Percentiles rank a stretch among this genome's conserved stretches.
These are phyloP conservation scores for Ophiostoma fasciatum DNA, from an alignment of 2,329 filamentous ascomycete species.

Conservation along the genomic window DNA sequence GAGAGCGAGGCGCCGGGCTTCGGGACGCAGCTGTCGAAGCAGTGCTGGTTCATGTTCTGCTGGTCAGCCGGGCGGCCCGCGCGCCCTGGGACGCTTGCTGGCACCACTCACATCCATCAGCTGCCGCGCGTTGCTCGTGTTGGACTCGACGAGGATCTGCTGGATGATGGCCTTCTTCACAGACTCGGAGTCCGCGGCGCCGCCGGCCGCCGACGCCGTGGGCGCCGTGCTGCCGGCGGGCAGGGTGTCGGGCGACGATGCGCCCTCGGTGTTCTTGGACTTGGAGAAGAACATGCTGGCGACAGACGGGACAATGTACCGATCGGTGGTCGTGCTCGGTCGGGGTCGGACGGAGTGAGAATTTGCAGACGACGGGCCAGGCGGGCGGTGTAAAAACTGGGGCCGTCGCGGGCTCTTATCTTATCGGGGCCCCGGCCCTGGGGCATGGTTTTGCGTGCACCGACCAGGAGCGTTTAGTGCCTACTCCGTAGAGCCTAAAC, in stretches of 20 bases:
- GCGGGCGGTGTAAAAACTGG: neutral
- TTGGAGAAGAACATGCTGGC: conserved; percentile 11
- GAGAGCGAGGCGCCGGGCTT: conserved; percentile 54
- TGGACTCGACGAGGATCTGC: conserved; percentile 49
- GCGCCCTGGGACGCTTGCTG: no score
- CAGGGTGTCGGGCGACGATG: conserved; percentile 4
- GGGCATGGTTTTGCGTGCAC: no score
- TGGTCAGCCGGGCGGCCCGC: neutral
- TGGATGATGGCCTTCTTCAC: conserved; percentile 49
- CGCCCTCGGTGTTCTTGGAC: conserved; percentile 4
- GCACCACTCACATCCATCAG: conserved; percentile 48
- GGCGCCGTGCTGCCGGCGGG: conserved; percentile 1
- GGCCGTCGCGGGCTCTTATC: neutral
- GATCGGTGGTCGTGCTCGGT: neutral
- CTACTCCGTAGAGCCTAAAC: no score
- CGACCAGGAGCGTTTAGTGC: no score
- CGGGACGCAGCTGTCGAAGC: conserved; percentile 63
- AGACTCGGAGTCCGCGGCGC: conserved; percentile 40
- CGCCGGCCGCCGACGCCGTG: conserved; percentile 7
- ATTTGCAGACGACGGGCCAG: neutral
- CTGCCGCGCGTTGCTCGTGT: conserved; percentile 51
- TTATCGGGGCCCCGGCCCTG: no score
- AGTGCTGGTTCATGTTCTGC: conserved; percentile 68
- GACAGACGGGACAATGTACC: no score
- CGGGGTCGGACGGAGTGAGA: neutral